Conservation (phyloP, 495 filamentous ascomycete species). For the Copromyces sp. region DNA sequence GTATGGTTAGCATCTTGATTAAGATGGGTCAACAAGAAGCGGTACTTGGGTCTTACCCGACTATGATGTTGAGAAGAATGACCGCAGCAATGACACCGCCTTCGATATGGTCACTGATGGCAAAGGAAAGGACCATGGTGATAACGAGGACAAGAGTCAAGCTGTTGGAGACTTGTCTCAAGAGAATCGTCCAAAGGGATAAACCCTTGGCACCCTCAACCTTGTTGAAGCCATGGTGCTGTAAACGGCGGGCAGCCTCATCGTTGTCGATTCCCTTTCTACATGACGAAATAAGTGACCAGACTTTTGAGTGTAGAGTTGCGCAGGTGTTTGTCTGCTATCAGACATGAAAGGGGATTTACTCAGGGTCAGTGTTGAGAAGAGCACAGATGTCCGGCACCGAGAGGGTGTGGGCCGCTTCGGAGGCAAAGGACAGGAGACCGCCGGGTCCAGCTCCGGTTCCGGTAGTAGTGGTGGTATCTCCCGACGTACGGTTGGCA, state of each 20-base stretch:
- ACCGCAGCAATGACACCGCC: constrained; percentile 75
- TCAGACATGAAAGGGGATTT: background rate
- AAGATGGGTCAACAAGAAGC: no score
- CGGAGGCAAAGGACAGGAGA: constrained; percentile 8
- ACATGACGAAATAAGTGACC: constrained; percentile 12
- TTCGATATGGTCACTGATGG: constrained; percentile 71
- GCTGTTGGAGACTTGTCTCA: constrained; percentile 47
- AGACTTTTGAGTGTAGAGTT: background rate
- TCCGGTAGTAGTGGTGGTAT: constrained; percentile 3
- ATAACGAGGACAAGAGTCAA: constrained; percentile 54
- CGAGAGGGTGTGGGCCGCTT: constrained; percentile 17
- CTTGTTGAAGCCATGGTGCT: constrained; percentile 40
- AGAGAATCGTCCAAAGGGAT: constrained; percentile 44
- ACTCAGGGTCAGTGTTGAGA: constrained; percentile 18
- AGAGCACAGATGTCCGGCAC: constrained; percentile 17
- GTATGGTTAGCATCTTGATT: background rate
- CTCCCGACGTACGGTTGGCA: constrained; percentile 1
- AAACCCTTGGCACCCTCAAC: constrained; percentile 41
- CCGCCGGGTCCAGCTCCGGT: background rate
- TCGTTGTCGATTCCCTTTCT: constrained; percentile 30
- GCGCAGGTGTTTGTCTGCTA: background rate
- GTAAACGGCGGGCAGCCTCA: constrained; percentile 36
- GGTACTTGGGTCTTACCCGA: constrained; percentile 27
- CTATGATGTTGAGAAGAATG: constrained; percentile 69
- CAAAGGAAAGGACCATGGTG: constrained; percentile 76